These are phyloP conservation scores for Gnomoniopsis sp. DNA, from an alignment of 2,329 filamentous ascomycete genomes.

Conservation along the genomic window DNA sequence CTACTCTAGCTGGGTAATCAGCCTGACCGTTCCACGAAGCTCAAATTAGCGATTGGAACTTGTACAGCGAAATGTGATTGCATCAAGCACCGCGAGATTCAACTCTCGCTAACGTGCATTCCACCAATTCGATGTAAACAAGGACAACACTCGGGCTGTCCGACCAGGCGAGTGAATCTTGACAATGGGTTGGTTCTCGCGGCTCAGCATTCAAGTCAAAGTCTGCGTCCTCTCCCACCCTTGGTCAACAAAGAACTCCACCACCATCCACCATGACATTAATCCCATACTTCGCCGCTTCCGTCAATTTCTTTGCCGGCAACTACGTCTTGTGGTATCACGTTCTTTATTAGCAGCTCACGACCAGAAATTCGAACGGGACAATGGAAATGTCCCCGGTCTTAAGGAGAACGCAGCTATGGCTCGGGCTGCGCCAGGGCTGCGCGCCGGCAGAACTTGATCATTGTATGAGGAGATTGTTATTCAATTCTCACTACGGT, in stretches of 20 bases:
- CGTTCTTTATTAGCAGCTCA: conserved; percentile 7
- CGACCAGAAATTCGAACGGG: neutral
- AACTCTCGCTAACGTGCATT: too few relatives aligned
- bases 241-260: conserved; percentile 11
- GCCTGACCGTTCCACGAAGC: too few relatives aligned
- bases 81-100: too few relatives aligned
- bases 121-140: neutral
- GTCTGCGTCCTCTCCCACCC: neutral
- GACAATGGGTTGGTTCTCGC: conserved; percentile 9
- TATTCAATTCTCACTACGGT: too few relatives aligned
- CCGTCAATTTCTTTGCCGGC: neutral
- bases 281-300: conserved; percentile 6
- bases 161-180: neutral
- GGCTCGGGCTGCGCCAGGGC: neutral
- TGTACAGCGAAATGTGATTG: too few relatives aligned
- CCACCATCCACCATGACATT: neutral
- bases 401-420: conserved; percentile 3
- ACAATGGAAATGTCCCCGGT: conserved; percentile 10
- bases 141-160: neutral
- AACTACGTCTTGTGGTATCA: neutral
- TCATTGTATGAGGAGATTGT: neutral
- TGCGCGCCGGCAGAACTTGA: neutral
- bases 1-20: too few relatives aligned
- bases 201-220: neutral
- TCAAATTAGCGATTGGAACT: too few relatives aligned